Conservation (phyloP, 805 yeast genomes). For the Wickerhamomyces alni region DNA sequence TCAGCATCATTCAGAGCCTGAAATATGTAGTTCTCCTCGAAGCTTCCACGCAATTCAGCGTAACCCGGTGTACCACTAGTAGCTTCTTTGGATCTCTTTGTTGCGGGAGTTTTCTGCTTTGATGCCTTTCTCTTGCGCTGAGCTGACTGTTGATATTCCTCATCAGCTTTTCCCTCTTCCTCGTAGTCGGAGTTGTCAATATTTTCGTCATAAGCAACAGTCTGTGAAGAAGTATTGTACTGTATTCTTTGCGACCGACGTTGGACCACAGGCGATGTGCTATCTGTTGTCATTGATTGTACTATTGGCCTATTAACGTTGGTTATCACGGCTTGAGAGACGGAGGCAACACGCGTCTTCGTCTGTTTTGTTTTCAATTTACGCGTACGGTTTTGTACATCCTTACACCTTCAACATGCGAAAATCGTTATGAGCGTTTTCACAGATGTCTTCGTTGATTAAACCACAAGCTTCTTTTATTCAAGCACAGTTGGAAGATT, state of each 20-base stretch:
- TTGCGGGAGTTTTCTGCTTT: constrained; percentile 1
- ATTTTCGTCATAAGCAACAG: constrained; percentile 16
- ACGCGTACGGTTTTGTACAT: neutral
- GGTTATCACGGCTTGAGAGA: too few species aligned
- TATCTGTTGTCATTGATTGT: constrained; percentile 4
- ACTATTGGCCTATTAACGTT: neutral
- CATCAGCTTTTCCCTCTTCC: constrained; percentile 15
- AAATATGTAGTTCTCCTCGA: constrained; percentile 42
- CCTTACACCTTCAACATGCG: neutral
- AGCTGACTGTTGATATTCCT: constrained; percentile 13
- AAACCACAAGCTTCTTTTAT: too few species aligned
- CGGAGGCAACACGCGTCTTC: neutral
- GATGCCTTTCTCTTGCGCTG: constrained; percentile 12
- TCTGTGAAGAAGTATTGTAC: constrained; percentile 13
- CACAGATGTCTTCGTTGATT: too few species aligned
- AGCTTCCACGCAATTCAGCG: constrained; percentile 33
- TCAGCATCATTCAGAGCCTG: constrained; percentile 44
- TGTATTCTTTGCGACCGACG: constrained; percentile 23
- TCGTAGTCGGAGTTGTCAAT: constrained; percentile 17
- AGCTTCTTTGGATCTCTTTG: constrained; percentile 2
- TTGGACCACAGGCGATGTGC: neutral
- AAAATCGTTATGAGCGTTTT: neutral
- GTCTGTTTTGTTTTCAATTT: neutral
- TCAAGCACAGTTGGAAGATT: too few species aligned
- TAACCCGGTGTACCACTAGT: constrained; percentile 19